Base-by-base conservation (phyloP, 176 grass and related monocot species). In the Pharus latifolius region DNA sequence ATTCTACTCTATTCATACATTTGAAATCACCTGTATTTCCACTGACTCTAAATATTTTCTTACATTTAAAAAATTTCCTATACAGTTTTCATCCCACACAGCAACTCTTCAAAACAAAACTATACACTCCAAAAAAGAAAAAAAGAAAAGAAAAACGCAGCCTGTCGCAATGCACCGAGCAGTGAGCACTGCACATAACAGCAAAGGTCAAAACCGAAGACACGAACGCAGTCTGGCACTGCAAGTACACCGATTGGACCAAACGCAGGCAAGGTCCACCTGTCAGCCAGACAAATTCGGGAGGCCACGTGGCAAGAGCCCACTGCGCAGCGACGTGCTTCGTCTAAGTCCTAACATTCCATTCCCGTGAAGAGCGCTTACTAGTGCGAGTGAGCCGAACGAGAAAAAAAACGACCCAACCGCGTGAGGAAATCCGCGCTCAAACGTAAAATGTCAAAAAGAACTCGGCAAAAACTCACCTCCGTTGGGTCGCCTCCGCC, bases 401-500 rank as follows among this genome's bases (percentile, higher is more conserved):
- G 14, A 1, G 3, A 14, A 8, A 28, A 22, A 38, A 60, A 41
- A 25, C n/a, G 20, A 34, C 6, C 13, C 14, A 58, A 69, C 64
- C 72, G 83, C 77, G 77, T 80, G 77, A 43, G 63, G 34, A 40
- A 26, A 44, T 35, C 53, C 30, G 32, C 40, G 16, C 18, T 1
- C 50, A 19, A 29, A 17, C 14, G 53, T 73, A 26, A 52, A 72
- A 64, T 25, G 63, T 41, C 63, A 22, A 64, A 45, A 56, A n/a
- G n/a, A n/a, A 17, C n/a, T 47, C 63, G 47, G 10, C 70, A 10
- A 10, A 12, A 9, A 75, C 89, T 85, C 72, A 99, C 96, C 90
- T 85, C 67, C 58, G 75, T 73, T 32, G 87, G 67, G 84, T 99
- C 90, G 55, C 31, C 59, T 52, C 68, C 70, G 71, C 67, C 72